Evolutionary conservation across 306 rosid species (phyloP), one percentile per base, ranked within the genome.

Genomic region (Macrotyloma uniflorum): DNA sequence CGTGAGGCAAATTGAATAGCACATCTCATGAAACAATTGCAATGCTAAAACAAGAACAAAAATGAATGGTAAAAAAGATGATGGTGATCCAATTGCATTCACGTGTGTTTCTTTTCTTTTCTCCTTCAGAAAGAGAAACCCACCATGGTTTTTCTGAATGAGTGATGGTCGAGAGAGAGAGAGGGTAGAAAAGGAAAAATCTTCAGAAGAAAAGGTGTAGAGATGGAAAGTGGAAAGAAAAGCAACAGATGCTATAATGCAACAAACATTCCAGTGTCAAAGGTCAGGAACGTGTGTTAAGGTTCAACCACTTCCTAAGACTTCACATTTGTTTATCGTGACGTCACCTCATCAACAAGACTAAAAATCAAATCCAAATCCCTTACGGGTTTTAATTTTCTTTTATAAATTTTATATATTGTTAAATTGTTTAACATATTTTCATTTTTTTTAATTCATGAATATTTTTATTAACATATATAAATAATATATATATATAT

Each of bases 121-220:
- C 6, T 18, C 62, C 16, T 54, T 63, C 68, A 42, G 38, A 32
- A 40, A 69, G 28, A 70, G 71, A 78, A 43, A 74, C 43, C 20
- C 47, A 82, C 85, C 85, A 82, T 82, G 55, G 45, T 32, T 55
- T 76, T 69, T 47, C n/a, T 10, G 70, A 63, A 35, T 18, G 49
- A 18, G 47, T 18, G 30, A 0, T 18, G 47, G 35, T 35, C 9
- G 5, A 64, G 47, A 62, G 45, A 32, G 20, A 28, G 40, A 16
- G 42, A 32, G 26, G 26, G 16, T 9, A 36, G n/a, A 35, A 18
- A 64, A 36, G 49, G 18, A 5, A 18, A 19, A 63, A 33, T 1
- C 0, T 13, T 35, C 8, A 63, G 63, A 0, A 10, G 16, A 36
- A 64, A 5, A 10, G 10, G 28, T 36, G 0, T 18, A 14, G 68